Percentiles rank a stretch among this genome's conserved stretches.
Conservation (phyloP, 176 grass and related monocot genomes). For the Alopecurus myosuroides region DNA sequence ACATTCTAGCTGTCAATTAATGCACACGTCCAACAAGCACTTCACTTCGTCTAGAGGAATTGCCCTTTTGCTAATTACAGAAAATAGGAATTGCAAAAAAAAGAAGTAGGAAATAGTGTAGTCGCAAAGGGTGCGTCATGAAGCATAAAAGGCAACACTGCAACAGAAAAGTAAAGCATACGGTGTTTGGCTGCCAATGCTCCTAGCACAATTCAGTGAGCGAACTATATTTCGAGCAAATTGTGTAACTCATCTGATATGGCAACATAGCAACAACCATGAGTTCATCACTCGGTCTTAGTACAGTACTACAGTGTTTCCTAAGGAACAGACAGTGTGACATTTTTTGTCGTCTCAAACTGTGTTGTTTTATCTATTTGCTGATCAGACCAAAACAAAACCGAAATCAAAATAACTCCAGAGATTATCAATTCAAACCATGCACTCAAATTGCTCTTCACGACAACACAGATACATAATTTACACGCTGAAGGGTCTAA, state of each 20-base stretch:
- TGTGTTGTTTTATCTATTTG: not conserved
- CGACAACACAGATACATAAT: not conserved
- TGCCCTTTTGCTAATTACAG: not conserved
- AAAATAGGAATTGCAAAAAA: not conserved
- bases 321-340: not conserved
- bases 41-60: not conserved
- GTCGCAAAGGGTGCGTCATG: not conserved
- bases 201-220: not conserved
- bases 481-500: not conserved
- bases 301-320: no score
- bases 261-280: not conserved
- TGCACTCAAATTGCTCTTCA: not conserved
- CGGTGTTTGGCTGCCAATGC: not conserved
- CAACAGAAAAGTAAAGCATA: not conserved
- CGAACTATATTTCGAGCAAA: not conserved
- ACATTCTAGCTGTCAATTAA: not conserved
- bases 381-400: not conserved
- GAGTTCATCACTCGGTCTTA: not conserved
- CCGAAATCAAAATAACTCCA: not conserved
- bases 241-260: not conserved
- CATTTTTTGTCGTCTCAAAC: not conserved
- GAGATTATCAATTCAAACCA: not conserved
- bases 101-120: no score
- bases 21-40: not conserved
- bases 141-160: not conserved